Conservation (phyloP, 164 flowering plant genomes). For the Macadamia tetraphylla region DNA sequence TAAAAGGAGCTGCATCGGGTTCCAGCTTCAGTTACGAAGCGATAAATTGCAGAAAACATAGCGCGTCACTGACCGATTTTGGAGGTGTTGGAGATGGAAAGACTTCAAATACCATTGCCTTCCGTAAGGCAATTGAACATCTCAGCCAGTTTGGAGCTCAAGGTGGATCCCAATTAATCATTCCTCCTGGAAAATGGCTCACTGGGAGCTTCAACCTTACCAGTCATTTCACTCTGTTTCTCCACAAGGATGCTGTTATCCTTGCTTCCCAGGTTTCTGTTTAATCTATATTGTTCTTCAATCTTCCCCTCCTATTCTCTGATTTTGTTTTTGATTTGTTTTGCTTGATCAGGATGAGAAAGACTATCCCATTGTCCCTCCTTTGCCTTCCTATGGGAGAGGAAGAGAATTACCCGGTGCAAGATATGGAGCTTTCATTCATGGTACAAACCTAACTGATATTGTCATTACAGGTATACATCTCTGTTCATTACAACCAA, state of each 20-base stretch:
- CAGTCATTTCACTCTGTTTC: no score
- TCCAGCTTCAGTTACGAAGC: conserved; percentile 4
- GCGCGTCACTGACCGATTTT: conserved; percentile 13
- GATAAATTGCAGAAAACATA: conserved; percentile 16
- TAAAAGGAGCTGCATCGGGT: no score
- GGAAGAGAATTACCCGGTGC: conserved; percentile 24
- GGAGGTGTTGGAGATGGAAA: conserved; percentile 16
- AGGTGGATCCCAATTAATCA: no score
- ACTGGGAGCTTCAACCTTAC: background rate
- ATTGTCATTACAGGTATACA: conserved; percentile 26
- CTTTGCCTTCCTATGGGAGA: conserved; percentile 31
- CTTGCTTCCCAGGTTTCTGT: no score
- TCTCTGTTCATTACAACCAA: no score
- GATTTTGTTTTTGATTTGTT: no score
- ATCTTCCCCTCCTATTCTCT: no score
- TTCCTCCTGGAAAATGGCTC: no score
- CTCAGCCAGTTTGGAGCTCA: conserved; percentile 4
- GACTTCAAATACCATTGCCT: no score
- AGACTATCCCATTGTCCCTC: conserved; percentile 11
- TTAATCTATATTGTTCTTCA: no score
- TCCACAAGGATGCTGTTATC: no score
- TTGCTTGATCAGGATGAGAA: conserved; percentile 10
- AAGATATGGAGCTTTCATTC: conserved; percentile 21
- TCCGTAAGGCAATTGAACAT: conserved; percentile 12
- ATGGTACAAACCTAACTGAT: conserved; percentile 32